Conservation (phyloP, 2,329 filamentous ascomycete genomes). For the Samsoniella hepiali region DNA sequence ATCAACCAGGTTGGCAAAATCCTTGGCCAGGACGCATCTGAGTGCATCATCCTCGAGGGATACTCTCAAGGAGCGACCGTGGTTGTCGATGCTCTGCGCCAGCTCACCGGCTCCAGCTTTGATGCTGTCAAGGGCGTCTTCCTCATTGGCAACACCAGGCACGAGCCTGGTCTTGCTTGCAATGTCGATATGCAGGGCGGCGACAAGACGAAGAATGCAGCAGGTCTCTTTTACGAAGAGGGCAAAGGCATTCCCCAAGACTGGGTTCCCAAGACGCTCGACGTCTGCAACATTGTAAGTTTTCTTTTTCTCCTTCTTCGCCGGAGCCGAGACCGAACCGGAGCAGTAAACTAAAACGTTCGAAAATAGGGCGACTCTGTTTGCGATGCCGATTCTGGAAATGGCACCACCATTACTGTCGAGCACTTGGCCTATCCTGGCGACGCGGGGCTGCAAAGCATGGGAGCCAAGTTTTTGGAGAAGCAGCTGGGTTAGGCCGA, state of each 20-base stretch:
- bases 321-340: too few species aligned
- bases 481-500: constrained; percentile 2
- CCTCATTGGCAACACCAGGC: constrained; percentile 17
- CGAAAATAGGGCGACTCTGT: constrained; percentile 16
- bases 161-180: constrained; percentile 18
- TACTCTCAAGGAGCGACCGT: constrained; percentile 20
- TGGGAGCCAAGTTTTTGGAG: constrained; percentile 17
- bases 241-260: constrained; percentile 9
- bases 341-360: neutral
- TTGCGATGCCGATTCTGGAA: constrained; percentile 5
- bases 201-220: neutral
- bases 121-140: constrained; percentile 19
- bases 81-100: constrained; percentile 17
- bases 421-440: constrained; percentile 13
- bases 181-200: constrained; percentile 20
- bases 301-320: too few species aligned
- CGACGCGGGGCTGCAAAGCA: constrained; percentile 7
- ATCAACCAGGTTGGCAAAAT: constrained; percentile 5
- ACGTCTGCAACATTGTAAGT: constrained; percentile 20
- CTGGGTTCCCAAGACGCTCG: constrained; percentile 17
- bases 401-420: neutral
- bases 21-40: neutral
- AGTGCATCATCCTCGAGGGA: constrained; percentile 20
- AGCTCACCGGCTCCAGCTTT: constrained; percentile 15
- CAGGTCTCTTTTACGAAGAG: neutral